Percentiles rank a stretch among this genome's conserved stretches.
phyloP scores from a whole-genome alignment of 2,329 filamentous ascomycete genomes.

The Trichoderma harzianum region DNA sequence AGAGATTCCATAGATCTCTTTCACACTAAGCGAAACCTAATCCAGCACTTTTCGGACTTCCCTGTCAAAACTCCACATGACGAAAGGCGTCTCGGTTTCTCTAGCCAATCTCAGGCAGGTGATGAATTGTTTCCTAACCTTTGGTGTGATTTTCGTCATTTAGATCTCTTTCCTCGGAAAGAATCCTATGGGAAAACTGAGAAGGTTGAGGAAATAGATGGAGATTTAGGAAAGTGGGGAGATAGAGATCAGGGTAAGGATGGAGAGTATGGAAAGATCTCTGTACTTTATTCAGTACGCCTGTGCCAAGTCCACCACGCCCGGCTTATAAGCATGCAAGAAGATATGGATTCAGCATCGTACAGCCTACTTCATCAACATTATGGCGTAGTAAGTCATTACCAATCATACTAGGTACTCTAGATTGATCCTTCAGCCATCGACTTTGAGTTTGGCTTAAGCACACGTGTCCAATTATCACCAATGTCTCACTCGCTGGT shows the following conservation, averaged over 20 bases:
- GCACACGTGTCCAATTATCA: background rate
- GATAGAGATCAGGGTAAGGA: background rate
- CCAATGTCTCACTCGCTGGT: background rate
- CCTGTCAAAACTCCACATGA: background rate
- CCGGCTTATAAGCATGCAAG: background rate
- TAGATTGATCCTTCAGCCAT: background rate
- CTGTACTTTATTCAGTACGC: background rate
- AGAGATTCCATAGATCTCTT: background rate
- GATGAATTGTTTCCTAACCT: background rate
- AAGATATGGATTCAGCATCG: background rate
- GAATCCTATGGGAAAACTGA: background rate
- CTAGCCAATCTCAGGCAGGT: background rate
- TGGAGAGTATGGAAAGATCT: background rate
- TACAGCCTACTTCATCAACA: background rate
- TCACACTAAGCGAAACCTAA: background rate
- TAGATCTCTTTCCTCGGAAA: background rate
- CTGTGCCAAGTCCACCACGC: background rate
- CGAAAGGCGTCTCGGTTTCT: background rate
- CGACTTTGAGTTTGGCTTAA: background rate
- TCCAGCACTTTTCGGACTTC: background rate
- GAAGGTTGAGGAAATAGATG: background rate
- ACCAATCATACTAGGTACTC: background rate
- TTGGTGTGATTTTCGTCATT: background rate
- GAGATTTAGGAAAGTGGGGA: background rate
- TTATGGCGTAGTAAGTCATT: background rate